A percentile compares a stretch with the other conserved stretches of the same genome.
phyloP scores from a whole-genome alignment of 2,329 filamentous ascomycete genomes.

The Didymella keratinophila region DNA sequence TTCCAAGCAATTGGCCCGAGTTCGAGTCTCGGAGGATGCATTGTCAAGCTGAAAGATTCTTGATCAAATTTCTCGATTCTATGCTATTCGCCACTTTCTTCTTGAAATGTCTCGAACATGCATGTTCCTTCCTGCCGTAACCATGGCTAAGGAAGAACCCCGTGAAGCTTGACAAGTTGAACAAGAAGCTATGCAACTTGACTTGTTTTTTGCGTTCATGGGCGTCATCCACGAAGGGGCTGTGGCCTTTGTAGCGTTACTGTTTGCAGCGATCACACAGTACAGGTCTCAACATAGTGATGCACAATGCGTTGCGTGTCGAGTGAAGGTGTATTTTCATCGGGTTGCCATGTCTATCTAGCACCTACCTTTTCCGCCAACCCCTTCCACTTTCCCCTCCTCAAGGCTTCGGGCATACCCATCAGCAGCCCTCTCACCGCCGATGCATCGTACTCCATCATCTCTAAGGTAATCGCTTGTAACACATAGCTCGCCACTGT shows the following conservation, averaged over 20 bases:
- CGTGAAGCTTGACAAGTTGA: too few species aligned
- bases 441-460: conserved; percentile 35
- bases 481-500: conserved; percentile 44
- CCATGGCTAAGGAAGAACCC: too few species aligned
- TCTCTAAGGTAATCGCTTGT: conserved; percentile 41
- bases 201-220: too few species aligned
- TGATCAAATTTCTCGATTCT: neutral
- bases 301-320: neutral
- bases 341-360: neutral
- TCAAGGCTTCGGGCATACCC: conserved; percentile 32
- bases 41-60: neutral
- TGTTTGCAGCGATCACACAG: too few species aligned
- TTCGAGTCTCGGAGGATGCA: conserved; percentile 11
- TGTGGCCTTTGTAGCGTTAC: neutral
- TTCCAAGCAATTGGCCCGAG: conserved; percentile 15
- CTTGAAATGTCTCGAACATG: neutral
- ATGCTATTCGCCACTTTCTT: neutral
- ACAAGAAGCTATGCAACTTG: too few species aligned
- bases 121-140: too few species aligned
- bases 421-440: conserved; percentile 33
- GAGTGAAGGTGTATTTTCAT: neutral
- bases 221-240: neutral
- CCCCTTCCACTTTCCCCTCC: conserved; percentile 36
- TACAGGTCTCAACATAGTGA: neutral
- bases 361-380: conserved; percentile 36